Evolutionary conservation across 2,329 filamentous ascomycete genomes (phyloP), one percentile per base, ranked within the genome.

Genomic region (Aspergillus tamarii): DNA sequence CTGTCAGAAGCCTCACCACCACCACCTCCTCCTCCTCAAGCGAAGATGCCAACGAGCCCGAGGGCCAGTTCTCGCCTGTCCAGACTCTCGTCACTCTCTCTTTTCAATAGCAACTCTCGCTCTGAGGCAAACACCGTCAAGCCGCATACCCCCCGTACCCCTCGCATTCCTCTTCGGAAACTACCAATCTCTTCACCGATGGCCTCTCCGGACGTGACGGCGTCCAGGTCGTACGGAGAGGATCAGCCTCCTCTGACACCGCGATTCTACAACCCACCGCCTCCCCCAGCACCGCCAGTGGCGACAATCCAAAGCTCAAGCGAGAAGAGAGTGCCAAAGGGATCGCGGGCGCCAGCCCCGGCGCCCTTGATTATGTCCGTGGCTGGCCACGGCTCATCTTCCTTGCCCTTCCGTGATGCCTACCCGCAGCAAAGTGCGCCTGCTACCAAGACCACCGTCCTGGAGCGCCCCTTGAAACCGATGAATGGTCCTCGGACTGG

Each of bases 131-230:
- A 66, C 63, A 72, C 67, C 67, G 73, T 74, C 65, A 84, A 82
- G 67, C 77, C 81, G 67, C 80, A 83, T 55, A 79, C 79, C 2
- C 78, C 74, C 2, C 80, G 83, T 54, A 79, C 79, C 2, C 78
- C 74, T 3, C 73, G 73, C 30, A 64, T 80, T 50, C 75, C 76
- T 9, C 75, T 88, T 53, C 84, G 84, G 59, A 85, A 85, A 64
- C 78, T 88, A 43, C 82, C 84, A 63, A 89, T 89, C 68, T 87
- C 85, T 23, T 81, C 84, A 9, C 86, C 86, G 1, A 76, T 87
- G 45, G 74, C 74, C 36, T 82, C 81, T 1, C 80, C 81, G 12
- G 80, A 83, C 19, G 77, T 80, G 28, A 75, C 76, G 30, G 75
- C 77, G 4, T 72, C 78, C 48, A 74, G 74, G 46, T 77, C 83